Percentiles rank a stretch among this genome's conserved stretches.
Evolutionary conservation across 2,329 filamentous ascomycete genomes (phyloP).

Genomic region (Scytalidium sp.): DNA sequence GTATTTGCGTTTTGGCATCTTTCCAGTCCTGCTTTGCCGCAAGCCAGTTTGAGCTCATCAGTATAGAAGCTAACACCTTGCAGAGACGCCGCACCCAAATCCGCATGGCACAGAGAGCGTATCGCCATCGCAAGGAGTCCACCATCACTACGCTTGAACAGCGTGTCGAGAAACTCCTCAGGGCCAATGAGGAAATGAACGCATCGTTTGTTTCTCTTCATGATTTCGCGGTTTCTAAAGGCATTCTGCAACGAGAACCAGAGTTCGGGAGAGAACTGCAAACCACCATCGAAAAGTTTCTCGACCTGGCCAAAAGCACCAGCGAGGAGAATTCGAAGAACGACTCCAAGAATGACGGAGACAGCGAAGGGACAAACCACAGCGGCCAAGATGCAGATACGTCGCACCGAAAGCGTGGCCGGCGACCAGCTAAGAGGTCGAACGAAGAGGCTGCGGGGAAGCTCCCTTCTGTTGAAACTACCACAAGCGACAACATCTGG

Average conservation of each 20-base stretch:
- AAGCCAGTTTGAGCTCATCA: not conserved
- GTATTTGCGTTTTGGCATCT: slow-evolving; percentile 3
- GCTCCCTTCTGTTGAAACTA: not conserved
- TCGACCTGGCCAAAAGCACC: slow-evolving; percentile 48
- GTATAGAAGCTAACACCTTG: slow-evolving; percentile 10
- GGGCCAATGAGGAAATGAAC: slow-evolving; percentile 71
- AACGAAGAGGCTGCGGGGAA: not conserved
- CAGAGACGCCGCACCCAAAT: slow-evolving; percentile 84
- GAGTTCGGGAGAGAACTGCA: slow-evolving; percentile 56
- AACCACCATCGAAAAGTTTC: slow-evolving; percentile 54
- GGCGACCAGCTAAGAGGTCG: not conserved
- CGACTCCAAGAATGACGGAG: slow-evolving; percentile 19
- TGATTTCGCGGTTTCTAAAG: slow-evolving; percentile 55
- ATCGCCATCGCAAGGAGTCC: slow-evolving; percentile 79
- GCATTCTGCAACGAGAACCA: slow-evolving; percentile 55
- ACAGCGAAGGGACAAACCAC: slow-evolving; percentile 4
- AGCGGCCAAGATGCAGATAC: not conserved
- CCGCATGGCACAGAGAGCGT: slow-evolving; percentile 79
- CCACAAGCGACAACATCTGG: slow-evolving; percentile 14
- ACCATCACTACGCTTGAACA: slow-evolving; percentile 72
- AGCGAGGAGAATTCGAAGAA: slow-evolving; percentile 35
- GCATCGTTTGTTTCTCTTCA: slow-evolving; percentile 66
- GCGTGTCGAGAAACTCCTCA: slow-evolving; percentile 66
- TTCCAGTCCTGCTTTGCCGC: slow-evolving; percentile 4
- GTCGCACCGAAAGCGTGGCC: not conserved